Base-by-base conservation (phyloP, 192 early-diverging fungal genomes). In the Chytriomyces sp. region DNA sequence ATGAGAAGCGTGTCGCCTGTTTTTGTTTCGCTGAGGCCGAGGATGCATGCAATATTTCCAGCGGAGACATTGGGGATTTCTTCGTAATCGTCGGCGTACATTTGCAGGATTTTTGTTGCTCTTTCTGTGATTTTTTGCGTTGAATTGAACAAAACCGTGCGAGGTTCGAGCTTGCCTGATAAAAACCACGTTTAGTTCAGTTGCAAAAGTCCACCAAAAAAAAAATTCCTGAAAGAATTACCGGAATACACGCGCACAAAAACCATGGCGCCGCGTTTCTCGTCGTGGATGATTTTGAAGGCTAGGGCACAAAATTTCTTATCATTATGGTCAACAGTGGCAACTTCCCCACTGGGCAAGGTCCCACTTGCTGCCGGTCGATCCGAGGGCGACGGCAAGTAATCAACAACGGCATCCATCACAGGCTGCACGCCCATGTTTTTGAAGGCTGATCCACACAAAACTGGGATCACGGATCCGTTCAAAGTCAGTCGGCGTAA, bases 381-480 rank as follows among this genome's bases (percentile, higher is more conserved):
- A 28, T 97, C 95, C 5, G 86, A 68, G 0, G 97, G 97, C 0
- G 86, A 87, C 0, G 97, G 97, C 4, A 98, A 79, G 78, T 94
- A 97, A 62, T 95, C 89, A 43, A 93, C 71, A 0, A 96, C 87
- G 23, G 95, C 94, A 77, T 98, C 95, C 76, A 98, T 85, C 23
- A 97, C 79, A 20, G 95, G 94, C 72, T 98, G 95, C 5, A 98
- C 97, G 13, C 97, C 97, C 16, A 95, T 85, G 70, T 97, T 96
- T 69, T 88, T 90, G 85, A 93, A 95, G 45, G 94, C 83, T 2
- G 96, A 91, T n/a, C 94, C 96, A 50, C 92, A 92, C 7, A 97
- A 81, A 4, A 98, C 95, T 6, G 97, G 96, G 0, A 95, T 89
- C 3, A 87, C 91, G 47, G 82, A 84, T 3, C 90, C 90, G 6